Evolutionary conservation across 2,329 filamentous ascomycete genomes (phyloP).

Genomic region (Penicillium fuscoglaucum): DNA sequence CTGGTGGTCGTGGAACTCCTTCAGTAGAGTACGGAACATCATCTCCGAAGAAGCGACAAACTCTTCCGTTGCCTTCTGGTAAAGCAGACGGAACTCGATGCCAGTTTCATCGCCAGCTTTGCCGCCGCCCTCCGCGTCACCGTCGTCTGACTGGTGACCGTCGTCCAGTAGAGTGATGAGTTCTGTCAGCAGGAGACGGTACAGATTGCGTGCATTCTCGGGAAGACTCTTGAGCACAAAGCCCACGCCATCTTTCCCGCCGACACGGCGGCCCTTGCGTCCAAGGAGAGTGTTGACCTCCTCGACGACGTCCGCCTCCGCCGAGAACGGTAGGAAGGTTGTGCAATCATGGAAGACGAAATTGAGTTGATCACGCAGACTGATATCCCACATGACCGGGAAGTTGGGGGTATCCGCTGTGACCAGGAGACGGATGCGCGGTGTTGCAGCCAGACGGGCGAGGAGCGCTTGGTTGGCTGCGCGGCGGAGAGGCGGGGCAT

Average conservation of each 20-base stretch:
- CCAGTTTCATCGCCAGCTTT: constrained; percentile 53
- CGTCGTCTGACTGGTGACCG: constrained; percentile 52
- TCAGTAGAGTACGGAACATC: constrained; percentile 88
- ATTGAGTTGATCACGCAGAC: constrained; percentile 76
- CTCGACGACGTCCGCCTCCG: constrained; percentile 81
- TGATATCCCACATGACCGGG: constrained; percentile 83
- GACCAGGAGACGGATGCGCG: constrained; percentile 69
- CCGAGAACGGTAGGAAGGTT: constrained; percentile 73
- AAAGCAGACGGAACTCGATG: constrained; percentile 86
- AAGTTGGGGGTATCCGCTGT: constrained; percentile 89
- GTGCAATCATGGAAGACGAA: constrained; percentile 94
- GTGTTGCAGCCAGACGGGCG: constrained; percentile 72
- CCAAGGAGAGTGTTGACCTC: constrained; percentile 86
- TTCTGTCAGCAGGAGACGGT: constrained; percentile 80
- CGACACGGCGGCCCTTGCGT: constrained; percentile 73
- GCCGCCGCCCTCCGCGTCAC: constrained; percentile 37
- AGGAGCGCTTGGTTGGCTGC: constrained; percentile 69
- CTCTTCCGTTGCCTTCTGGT: constrained; percentile 93
- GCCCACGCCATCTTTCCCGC: constrained; percentile 85
- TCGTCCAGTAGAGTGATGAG: constrained; percentile 69
- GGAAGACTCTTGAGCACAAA: constrained; percentile 89
- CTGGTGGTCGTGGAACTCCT: constrained; percentile 98
- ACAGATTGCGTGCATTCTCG: constrained; percentile 86
- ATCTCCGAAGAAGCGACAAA: constrained; percentile 97
- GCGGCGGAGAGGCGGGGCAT: constrained; percentile 74